These are phyloP conservation scores for Trichophaea hybrida DNA, from an alignment of 2,329 filamentous ascomycete species.

Conservation along the genomic window DNA sequence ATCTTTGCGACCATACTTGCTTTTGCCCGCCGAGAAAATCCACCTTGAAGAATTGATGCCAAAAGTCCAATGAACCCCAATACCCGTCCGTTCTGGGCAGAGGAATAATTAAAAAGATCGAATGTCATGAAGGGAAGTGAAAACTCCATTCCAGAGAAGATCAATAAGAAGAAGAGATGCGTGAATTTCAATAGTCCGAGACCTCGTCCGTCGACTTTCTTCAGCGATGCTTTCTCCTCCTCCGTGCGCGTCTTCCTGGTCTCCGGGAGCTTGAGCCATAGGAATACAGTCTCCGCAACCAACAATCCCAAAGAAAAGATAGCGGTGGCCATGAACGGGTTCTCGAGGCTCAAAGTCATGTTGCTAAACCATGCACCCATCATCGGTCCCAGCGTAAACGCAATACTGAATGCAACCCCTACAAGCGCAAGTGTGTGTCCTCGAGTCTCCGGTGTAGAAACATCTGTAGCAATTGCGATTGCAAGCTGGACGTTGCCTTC, in stretches of 20 bases:
- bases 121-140: conserved; percentile 96
- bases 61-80: conserved; percentile 85
- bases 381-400: conserved; percentile 90
- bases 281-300: conserved; percentile 70
- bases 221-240: conserved; percentile 26
- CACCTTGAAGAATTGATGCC: conserved; percentile 82
- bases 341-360: conserved; percentile 54
- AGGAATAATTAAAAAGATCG: conserved; percentile 72
- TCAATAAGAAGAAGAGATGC: conserved; percentile 83
- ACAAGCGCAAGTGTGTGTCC: conserved; percentile 93
- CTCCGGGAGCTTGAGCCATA: conserved; percentile 75
- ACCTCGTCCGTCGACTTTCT: conserved; percentile 25
- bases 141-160: conserved; percentile 97
- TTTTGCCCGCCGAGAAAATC: conserved; percentile 71
- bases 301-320: conserved; percentile 76
- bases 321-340: conserved; percentile 87
- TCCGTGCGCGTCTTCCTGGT: conserved; percentile 42
- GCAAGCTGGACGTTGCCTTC: conserved; percentile 96
- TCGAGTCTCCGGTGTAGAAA: conserved; percentile 70
- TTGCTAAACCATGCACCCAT: conserved; percentile 74
- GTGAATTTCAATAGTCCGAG: conserved; percentile 59
- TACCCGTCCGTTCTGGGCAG: conserved; percentile 66
- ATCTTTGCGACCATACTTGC: conserved; percentile 66
- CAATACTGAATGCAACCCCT: conserved; percentile 89
- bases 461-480: conserved; percentile 90